phyloP scores from a whole-genome alignment of 2,329 filamentous ascomycete species.

The Dactylellina sp. region DNA sequence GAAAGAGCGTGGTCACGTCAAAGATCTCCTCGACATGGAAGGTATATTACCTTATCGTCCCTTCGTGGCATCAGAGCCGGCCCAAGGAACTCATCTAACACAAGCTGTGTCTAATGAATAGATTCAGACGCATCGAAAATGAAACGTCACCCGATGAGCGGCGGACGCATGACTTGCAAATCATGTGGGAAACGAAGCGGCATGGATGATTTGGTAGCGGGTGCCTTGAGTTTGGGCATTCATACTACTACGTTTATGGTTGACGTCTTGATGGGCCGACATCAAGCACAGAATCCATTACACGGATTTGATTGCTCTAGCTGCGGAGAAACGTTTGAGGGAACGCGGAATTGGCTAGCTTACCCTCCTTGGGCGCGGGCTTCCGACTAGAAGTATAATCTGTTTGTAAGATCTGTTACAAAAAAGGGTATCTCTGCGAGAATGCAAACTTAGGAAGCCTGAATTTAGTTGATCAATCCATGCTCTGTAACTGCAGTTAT shows the following conservation, averaged over 20 bases:
- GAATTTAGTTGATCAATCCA: too few relatives aligned
- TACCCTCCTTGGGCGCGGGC: constrained; percentile 4
- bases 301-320: constrained; percentile 25
- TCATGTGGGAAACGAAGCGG: constrained; percentile 24
- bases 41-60: background rate
- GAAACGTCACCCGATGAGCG: constrained; percentile 11
- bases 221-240: constrained; percentile 7
- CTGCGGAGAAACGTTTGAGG: constrained; percentile 27
- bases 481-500: too few relatives aligned
- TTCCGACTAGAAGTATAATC: background rate
- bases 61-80: background rate
- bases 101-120: background rate
- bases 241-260: constrained; percentile 22
- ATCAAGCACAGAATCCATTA: background rate
- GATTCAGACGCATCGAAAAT: constrained; percentile 8
- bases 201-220: constrained; percentile 10
- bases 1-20: constrained; percentile 3
- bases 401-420: too few relatives aligned
- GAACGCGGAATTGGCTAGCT: background rate
- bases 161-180: constrained; percentile 10
- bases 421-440: too few relatives aligned
- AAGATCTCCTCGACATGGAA: constrained; percentile 10
- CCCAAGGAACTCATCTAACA: background rate
- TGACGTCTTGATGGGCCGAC: constrained; percentile 14
- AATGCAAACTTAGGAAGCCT: too few relatives aligned